Evolutionary conservation across 2,329 filamentous ascomycete genomes (phyloP), one percentile per base, ranked within the genome.

Genomic region (Cytospora piceae): DNA sequence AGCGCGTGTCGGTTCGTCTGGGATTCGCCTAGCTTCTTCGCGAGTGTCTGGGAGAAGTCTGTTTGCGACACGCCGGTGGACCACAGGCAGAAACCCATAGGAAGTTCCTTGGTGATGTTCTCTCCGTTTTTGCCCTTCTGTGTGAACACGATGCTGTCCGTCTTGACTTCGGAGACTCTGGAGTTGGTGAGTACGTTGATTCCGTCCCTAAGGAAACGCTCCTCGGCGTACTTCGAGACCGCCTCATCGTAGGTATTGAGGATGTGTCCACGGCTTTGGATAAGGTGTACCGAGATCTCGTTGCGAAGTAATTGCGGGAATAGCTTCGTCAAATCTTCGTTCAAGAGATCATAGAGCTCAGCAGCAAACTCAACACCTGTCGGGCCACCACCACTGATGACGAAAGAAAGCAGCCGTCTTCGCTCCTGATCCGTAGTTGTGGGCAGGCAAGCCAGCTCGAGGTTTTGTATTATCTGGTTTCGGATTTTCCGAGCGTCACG

Each of bases 351-450:
- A 76, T 91, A 98, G 8, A 99, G 84, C 76, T 99, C 95, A 7
- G 95, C 95, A 0, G 96, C 96, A 73, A 99, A 99, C 76, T 99
- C 95, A 42, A 99, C 95, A 67, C 95, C 95, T 0, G 95, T 99
- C 4, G 95, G 95, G 0, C 95, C 95, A 72, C 95, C 95, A 62
- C 95, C 95, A 74, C 92, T 94, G 65, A 99, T 82, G n/a, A 97
- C 95, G 73, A 99, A 99, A 0, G 95, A 98, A 5, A 99, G 83
- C 20, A 99, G 82, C 49, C 94, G 87, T 74, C 85, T 90, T 69
- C 95, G 88, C 78, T 99, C 95, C 53, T 93, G 89, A 72, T 99
- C 94, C 0, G 86, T 80, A 0, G 94, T 98, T 0, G 94, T 97
- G 0, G 96, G 96, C n/a, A 99, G 80, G 73, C 93, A 97, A 27